A percentile compares a stretch with the other conserved stretches of the same genome.
Conservation (phyloP, 192 early-diverging fungal species). For the Dispira simplex region DNA sequence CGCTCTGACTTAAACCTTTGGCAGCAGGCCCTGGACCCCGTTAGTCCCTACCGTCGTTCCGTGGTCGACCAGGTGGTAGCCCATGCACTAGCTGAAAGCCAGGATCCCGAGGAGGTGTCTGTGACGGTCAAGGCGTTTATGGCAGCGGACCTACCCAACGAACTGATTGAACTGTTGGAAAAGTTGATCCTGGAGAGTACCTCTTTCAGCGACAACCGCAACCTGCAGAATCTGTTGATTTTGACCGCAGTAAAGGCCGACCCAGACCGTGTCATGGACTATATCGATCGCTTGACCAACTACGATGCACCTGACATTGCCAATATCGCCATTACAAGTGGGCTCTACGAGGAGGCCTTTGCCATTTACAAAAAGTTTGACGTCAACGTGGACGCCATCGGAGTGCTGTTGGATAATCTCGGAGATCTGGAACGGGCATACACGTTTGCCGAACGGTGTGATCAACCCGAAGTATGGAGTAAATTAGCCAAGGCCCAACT, state of each 20-base stretch:
- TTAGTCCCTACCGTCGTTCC: constrained; percentile 70
- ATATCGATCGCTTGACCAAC: constrained; percentile 87
- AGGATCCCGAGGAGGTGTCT: constrained; percentile 96
- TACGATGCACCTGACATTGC: constrained; percentile 98
- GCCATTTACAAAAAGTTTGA: constrained; percentile 91
- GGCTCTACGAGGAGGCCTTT: constrained; percentile 92
- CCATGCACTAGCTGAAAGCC: constrained; percentile 83
- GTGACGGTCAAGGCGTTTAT: constrained; percentile 97
- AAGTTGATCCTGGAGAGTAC: constrained; percentile 89
- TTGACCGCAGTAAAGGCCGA: constrained; percentile 96
- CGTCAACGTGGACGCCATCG: constrained; percentile 74
- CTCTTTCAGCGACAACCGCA: constrained; percentile 89
- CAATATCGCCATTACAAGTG: constrained; percentile 77
- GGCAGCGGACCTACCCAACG: constrained; percentile 86
- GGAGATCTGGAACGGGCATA: constrained; percentile 87
- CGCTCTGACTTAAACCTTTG: constrained; percentile 75
- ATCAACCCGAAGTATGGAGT: constrained; percentile 90
- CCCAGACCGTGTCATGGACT: constrained; percentile 84
- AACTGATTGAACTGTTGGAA: constrained; percentile 94
- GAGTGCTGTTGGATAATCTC: constrained; percentile 86
- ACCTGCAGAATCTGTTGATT: constrained; percentile 94
- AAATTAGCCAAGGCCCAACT: constrained; percentile 91
- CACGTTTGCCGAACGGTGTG: constrained; percentile 88
- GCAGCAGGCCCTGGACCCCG: constrained; percentile 61
- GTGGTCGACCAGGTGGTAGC: constrained; percentile 90